Conservation (phyloP, 257 asterid genomes). For the Rehmannia glutinosa region DNA sequence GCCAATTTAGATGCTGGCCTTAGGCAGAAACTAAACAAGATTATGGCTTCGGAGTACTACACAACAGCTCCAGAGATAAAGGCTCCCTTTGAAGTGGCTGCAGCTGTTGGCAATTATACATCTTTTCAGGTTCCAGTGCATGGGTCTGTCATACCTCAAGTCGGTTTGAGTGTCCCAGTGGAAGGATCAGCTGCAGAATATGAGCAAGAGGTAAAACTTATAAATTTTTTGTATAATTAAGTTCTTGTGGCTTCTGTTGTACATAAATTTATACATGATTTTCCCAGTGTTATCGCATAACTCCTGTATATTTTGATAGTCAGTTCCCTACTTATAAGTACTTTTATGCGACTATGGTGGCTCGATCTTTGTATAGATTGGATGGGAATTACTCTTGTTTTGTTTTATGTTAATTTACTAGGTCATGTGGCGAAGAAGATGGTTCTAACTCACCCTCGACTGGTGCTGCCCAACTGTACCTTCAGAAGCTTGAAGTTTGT, state of each 20-base stretch:
- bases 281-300: not conserved
- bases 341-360: not conserved
- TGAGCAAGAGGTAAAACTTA: conserved; percentile 48
- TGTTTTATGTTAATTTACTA: conserved; percentile 14
- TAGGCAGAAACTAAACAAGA: conserved; percentile 54
- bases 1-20: conserved; percentile 43
- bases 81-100: conserved; percentile 57
- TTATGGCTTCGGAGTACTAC: conserved; percentile 59
- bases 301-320: not conserved
- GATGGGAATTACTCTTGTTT: not conserved
- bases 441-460: conserved; percentile 20
- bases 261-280: not conserved
- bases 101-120: conserved; percentile 47
- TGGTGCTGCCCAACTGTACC: conserved; percentile 8
- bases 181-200: conserved; percentile 32
- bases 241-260: not conserved
- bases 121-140: conserved; percentile 45
- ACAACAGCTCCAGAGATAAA: conserved; percentile 49
- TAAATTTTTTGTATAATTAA: not conserved
- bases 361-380: not conserved
- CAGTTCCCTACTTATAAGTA: not conserved
- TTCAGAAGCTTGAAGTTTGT: conserved; percentile 19
- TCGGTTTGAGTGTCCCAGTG: conserved; percentile 20
- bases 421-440: conserved; percentile 18
- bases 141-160: conserved; percentile 25